Evolutionary conservation across 23 red algal species (phyloP).

Genomic region (Chondrus crispus): DNA sequence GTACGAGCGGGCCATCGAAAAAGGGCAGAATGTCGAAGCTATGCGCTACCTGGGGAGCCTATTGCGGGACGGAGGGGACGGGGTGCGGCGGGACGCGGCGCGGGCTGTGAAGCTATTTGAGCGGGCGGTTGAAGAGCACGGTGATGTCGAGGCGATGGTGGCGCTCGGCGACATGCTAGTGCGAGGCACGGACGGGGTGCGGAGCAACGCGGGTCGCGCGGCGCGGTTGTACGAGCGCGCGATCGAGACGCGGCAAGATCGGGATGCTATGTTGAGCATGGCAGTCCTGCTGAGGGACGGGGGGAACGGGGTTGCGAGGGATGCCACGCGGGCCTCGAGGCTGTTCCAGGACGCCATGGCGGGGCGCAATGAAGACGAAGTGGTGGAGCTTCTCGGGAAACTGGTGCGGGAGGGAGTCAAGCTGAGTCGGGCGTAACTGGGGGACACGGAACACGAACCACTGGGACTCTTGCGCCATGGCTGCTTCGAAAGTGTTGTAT

Average conservation of each 20-base stretch:
- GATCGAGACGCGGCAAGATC: background rate
- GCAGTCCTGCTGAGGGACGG: background rate
- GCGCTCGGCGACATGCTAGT: background rate
- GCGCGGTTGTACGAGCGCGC: slow-evolving; percentile 1
- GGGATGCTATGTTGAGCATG: background rate
- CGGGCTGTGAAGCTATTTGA: background rate
- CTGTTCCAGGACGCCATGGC: too few species aligned
- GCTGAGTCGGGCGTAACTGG: too few species aligned
- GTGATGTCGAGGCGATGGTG: background rate
- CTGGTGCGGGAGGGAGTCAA: too few species aligned
- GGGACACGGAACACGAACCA: too few species aligned
- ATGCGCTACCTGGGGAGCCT: slow-evolving; percentile 24
- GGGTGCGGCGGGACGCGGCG: background rate
- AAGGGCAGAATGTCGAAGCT: background rate
- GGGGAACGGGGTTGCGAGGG: background rate
- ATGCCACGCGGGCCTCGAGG: too few species aligned
- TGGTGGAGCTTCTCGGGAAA: too few species aligned
- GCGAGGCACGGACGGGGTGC: background rate
- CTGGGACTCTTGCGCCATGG: too few species aligned
- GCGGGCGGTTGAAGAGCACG: background rate
- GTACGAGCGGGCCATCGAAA: slow-evolving; percentile 4
- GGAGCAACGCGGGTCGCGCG: background rate
- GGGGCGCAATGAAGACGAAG: too few species aligned
- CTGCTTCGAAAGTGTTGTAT: too few species aligned
- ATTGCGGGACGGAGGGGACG: background rate